Evolutionary conservation across 1,284 basidiomycete genomes (phyloP), one percentile per base, ranked within the genome.

Genomic region (Sanghuangporus baumii): DNA sequence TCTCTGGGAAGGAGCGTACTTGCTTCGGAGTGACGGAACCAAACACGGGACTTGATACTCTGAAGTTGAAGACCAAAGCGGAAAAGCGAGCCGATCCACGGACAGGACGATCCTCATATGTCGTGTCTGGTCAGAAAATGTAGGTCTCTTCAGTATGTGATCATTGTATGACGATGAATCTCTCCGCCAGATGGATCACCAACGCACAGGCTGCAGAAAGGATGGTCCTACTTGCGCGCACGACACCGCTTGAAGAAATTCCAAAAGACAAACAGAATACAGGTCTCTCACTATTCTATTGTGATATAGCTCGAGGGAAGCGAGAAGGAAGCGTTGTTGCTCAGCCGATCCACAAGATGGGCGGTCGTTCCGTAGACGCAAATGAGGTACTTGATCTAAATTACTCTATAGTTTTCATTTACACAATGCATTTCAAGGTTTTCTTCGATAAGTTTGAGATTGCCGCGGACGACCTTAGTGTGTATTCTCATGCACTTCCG

Each of bases 11-110:
- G 14, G 71, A 74, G 60, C 68, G 74, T 6, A 71, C 69, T 3
- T 75, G 74, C 56, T 76, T 76, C 55, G 74, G 73, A 3, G 73
- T 76, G 20, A 76, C 74, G 4, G 74, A 76, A 64, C 73, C 74
- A 0, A 70, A 72, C 18, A 67, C 70, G 1, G 73, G 73, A 0
- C 65, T 68, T 9, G 72, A 74, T 60, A 74, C 73, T 54, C 61
- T 74, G 16, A 74, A 70, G 47, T 64, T 74, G 36, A 67, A 69
- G 40, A 74, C 73, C 1, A 67, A 62, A 23, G 73, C 73, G 1
- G 67, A 66, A 4, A 66, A 61, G 12, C 60, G 57, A 36, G 68
- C 67, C 0, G 61, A 67, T 38, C 63, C 65, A 40, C 40, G 34
- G 20, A 47, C 31, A 20, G 48, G 47, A n/a, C 43, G 46, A 7